A percentile compares a stretch with the other conserved stretches of the same genome.
Evolutionary conservation across 495 filamentous ascomycete species (phyloP).

Genomic region (Evernia prunastri): DNA sequence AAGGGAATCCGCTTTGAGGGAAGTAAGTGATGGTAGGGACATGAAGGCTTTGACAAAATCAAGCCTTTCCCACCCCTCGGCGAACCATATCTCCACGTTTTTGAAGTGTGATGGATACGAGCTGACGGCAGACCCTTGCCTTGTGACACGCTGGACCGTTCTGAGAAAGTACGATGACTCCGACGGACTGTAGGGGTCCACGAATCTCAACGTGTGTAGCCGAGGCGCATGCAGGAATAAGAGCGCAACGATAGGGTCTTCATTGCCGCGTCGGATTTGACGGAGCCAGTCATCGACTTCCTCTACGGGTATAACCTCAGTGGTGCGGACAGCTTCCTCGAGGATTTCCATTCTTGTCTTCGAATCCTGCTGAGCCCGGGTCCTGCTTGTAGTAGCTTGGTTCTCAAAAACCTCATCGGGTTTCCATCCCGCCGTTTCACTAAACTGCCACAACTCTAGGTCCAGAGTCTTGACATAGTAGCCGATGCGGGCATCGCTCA

Average conservation of each 20-base stretch:
- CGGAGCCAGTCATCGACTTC: neutral
- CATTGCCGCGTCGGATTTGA: neutral
- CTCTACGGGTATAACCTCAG: neutral
- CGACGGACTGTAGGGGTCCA: no score
- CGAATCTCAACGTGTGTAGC: neutral
- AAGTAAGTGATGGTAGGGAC: neutral
- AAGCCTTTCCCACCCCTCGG: neutral
- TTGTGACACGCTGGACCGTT: neutral
- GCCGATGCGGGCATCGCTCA: neutral
- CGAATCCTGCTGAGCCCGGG: neutral
- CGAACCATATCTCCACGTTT: neutral
- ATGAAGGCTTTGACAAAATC: neutral
- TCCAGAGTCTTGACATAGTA: neutral
- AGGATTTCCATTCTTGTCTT: neutral
- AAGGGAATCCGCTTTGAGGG: neutral
- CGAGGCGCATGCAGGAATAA: neutral
- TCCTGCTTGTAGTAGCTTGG: neutral
- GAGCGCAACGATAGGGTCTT: neutral
- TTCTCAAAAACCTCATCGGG: neutral
- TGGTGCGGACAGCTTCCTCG: neutral
- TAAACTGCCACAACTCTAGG: neutral
- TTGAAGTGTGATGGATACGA: neutral
- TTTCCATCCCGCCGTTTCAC: neutral
- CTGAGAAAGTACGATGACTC: neutral
- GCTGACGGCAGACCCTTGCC: neutral